Conservation (phyloP, 129 eudicot species). For the Saposhnikovia divaricata region DNA sequence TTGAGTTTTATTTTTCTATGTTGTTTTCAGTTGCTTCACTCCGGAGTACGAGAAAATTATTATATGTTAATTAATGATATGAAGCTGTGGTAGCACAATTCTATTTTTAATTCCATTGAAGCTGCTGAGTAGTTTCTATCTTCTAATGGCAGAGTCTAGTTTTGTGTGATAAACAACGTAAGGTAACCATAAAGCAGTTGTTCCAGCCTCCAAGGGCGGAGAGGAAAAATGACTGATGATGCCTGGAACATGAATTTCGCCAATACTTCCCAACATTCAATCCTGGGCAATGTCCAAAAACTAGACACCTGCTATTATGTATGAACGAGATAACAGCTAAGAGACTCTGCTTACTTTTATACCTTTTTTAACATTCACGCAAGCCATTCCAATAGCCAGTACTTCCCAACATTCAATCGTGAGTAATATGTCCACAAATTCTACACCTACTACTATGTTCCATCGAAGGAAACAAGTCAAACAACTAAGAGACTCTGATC, state of each 20-base stretch:
- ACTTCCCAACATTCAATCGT: conserved; percentile 33
- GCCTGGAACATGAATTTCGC: conserved; percentile 23
- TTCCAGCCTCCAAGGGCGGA: neutral
- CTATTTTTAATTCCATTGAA: conserved; percentile 26
- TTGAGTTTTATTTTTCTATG: neutral
- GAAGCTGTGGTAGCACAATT: conserved; percentile 33
- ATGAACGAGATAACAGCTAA: conserved; percentile 34
- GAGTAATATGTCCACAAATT: conserved; percentile 26
- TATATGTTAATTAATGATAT: neutral
- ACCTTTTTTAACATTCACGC: conserved; percentile 5
- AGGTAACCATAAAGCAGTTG: neutral
- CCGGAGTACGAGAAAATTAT: neutral
- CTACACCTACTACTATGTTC: conserved; percentile 38
- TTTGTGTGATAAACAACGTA: conserved; percentile 14
- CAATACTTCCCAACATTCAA: conserved; percentile 36
- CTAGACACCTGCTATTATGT: conserved; percentile 35
- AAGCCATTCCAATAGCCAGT: conserved; percentile 17
- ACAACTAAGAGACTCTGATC: conserved; percentile 20
- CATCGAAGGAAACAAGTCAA: conserved; percentile 26
- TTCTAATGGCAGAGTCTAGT: conserved; percentile 23
- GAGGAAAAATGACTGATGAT: conserved; percentile 11
- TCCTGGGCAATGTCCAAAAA: conserved; percentile 27
- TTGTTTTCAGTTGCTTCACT: neutral
- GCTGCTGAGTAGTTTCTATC: conserved; percentile 17
- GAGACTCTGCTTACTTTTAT: conserved; percentile 16